Conservation (phyloP, 257 asterid species). For the Paraleonurus japonicus region DNA sequence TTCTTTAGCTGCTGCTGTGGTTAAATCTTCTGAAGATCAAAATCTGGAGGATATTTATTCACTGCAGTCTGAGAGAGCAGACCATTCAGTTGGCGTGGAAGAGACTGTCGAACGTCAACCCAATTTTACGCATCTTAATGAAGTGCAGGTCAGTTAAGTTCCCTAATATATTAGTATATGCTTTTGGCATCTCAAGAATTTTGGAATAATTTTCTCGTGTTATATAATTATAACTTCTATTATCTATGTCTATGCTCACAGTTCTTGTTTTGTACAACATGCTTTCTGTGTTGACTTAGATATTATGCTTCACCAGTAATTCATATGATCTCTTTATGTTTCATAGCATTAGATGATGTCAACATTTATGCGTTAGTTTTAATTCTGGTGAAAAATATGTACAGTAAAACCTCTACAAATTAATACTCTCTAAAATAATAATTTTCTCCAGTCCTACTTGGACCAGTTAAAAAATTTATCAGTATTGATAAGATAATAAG, state of each 20-base stretch:
- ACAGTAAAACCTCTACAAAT: no score
- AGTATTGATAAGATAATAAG: no score
- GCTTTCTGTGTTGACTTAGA: neutral
- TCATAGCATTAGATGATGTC: neutral
- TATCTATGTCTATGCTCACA: neutral
- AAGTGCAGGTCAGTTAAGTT: slow-evolving; percentile 46
- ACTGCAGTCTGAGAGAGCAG: slow-evolving; percentile 17
- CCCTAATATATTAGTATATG: neutral
- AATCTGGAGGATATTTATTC: slow-evolving; percentile 25
- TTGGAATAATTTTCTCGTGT: neutral
- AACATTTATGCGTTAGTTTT: neutral
- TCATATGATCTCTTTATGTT: neutral
- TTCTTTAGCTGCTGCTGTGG: slow-evolving; percentile 25
- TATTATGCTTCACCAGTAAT: neutral
- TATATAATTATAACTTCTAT: neutral
- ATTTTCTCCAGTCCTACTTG: no score
- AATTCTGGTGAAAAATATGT: neutral
- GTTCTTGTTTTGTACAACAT: neutral
- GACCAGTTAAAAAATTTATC: no score
- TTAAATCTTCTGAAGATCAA: slow-evolving; percentile 35
- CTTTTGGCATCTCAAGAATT: neutral
- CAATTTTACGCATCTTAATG: slow-evolving; percentile 35
- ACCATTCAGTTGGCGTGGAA: slow-evolving; percentile 33
- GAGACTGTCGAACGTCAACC: slow-evolving; percentile 36
- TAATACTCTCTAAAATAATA: no score